phyloP scores from a whole-genome alignment of 129 eudicot genomes.

The Gnaphalium uliginosum region DNA sequence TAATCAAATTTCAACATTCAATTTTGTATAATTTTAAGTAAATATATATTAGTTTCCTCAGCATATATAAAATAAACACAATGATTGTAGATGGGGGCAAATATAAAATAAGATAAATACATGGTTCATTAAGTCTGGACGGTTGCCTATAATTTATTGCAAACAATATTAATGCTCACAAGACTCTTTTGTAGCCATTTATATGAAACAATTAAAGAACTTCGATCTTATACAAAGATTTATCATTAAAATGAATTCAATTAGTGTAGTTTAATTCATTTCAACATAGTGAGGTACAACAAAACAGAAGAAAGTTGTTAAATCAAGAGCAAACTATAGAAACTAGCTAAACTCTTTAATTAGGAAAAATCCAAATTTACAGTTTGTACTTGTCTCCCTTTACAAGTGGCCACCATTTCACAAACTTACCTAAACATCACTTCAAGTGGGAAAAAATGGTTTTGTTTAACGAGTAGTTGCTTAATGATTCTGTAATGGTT shows the following conservation, averaged over 20 bases:
- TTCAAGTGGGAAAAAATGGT: conserved; percentile 18
- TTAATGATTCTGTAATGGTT: conserved; percentile 7
- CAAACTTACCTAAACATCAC: conserved; percentile 18
- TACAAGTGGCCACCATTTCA: conserved; percentile 13
- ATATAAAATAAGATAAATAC: neutral
- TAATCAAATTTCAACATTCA: no score
- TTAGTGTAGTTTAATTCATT: neutral
- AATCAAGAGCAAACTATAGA: neutral
- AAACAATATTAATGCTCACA: conserved; percentile 19
- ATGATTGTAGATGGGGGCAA: neutral
- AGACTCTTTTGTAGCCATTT: conserved; percentile 19
- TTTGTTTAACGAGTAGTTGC: neutral
- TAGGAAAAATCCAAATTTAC: neutral
- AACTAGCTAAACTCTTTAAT: neutral
- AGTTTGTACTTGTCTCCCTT: neutral
- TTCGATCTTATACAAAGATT: neutral
- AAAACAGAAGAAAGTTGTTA: neutral
- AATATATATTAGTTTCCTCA: no score
- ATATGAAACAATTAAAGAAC: neutral
- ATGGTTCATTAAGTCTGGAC: neutral
- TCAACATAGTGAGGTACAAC: neutral
- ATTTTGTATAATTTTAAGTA: no score
- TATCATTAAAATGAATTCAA: no score
- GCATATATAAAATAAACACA: no score
- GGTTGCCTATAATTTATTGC: neutral